Base-by-base conservation (phyloP, 2,329 filamentous ascomycete species). In the Aschersonia sp. region DNA sequence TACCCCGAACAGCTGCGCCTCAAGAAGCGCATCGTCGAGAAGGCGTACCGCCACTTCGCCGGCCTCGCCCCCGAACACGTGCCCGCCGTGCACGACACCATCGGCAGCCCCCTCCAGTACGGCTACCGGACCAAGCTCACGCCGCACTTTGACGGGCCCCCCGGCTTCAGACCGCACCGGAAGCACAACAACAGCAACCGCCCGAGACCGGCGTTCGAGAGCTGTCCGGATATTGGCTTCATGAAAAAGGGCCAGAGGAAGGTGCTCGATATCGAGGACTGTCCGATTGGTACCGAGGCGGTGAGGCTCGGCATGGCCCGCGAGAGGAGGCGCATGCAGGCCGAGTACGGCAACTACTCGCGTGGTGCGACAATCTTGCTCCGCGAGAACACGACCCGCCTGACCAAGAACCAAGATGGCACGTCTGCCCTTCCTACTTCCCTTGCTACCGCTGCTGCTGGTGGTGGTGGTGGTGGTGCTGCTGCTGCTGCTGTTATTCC, bases 81-180 rank as follows among this genome's bases (percentile, higher is more conserved):
- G 1, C 92, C 92, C 2, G 60, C 75, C 3, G 76, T 97, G 48
- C 76, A 74, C 45, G 85, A 94, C 54, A 98, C 92, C 7, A 88
- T 96, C 57, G 85, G 85, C 44, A 94, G 87, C 42, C 92, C 92
- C 2, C 66, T 95, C 52, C 82, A 94, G 65, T 97, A 94, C 64
- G 85, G 83, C 49, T 98, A 98, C 70, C 80, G 92, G 47, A 98
- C 92, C 22, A 98, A 98, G 68, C 75, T 98, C 54, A 98, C 92
- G 14, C 92, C 92, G 31, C 92, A 98, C 65, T 98, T 97, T 60
- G 85, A 94, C 60, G 85, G 79, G 0, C 86, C 88, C 1, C 78
- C 79, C 5, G 73, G 69, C 40, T 67, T 58, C 60, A 64, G 75
- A 50, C 62, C 59, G 51, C 64, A 75, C 57, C 65, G 62, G 58